Percentiles rank a stretch among this genome's conserved stretches.
Conservation (phyloP, 2,329 filamentous ascomycete genomes). For the Neonectria faginata region DNA sequence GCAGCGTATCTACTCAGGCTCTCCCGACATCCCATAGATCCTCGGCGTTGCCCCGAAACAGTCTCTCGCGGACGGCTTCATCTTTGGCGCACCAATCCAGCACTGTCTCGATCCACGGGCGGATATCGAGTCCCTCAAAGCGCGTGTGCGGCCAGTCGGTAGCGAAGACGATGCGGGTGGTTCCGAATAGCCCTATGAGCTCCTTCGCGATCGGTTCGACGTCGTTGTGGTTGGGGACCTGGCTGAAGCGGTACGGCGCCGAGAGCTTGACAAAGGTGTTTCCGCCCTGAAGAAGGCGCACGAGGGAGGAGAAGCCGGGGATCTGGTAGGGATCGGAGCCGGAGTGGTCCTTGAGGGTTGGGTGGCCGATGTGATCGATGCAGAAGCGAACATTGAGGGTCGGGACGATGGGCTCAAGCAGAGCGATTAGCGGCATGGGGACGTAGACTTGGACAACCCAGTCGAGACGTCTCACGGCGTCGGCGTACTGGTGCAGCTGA, state of each 20-base stretch:
- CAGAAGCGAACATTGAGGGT: constrained; percentile 64
- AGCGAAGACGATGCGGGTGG: constrained; percentile 64
- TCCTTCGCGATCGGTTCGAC: constrained; percentile 62
- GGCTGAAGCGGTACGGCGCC: constrained; percentile 66
- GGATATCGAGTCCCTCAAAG: constrained; percentile 67
- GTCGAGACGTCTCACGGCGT: constrained; percentile 59
- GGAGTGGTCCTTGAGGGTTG: constrained; percentile 49
- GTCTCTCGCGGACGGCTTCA: constrained; percentile 56
- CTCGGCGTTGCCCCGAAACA: constrained; percentile 69
- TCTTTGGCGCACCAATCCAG: constrained; percentile 64
- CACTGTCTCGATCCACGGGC: constrained; percentile 58
- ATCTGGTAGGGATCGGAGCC: constrained; percentile 41
- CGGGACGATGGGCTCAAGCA: constrained; percentile 62
- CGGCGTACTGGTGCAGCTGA: constrained; percentile 60
- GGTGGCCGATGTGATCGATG: constrained; percentile 70
- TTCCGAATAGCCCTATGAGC: constrained; percentile 57
- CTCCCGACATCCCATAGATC: constrained; percentile 55
- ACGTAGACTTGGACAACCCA: constrained; percentile 72
- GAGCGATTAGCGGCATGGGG: constrained; percentile 60
- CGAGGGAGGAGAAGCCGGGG: constrained; percentile 55
- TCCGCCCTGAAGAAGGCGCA: constrained; percentile 57
- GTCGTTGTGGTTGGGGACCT: constrained; percentile 56
- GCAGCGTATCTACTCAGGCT: constrained; percentile 1
- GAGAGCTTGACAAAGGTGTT: constrained; percentile 69
- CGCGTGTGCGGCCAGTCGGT: constrained; percentile 75